These are phyloP conservation scores for Sarcomyxa edulis DNA, from an alignment of 768 basidiomycete genomes.

Conservation along the genomic window DNA sequence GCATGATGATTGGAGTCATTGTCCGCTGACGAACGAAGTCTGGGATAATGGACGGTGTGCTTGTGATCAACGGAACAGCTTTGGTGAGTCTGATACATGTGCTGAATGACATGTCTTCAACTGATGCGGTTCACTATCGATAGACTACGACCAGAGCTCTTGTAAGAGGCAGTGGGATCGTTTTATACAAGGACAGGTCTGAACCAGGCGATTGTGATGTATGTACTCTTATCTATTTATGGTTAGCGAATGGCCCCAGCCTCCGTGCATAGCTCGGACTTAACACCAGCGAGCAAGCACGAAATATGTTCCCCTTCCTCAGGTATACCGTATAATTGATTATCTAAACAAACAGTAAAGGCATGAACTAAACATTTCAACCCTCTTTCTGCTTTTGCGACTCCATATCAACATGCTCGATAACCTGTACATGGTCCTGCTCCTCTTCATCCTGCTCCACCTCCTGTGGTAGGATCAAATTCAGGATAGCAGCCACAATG, in stretches of 20 bases:
- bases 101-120: background rate
- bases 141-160: conserved; percentile 40
- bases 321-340: no score
- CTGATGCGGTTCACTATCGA: background rate
- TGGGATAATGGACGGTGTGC: conserved; percentile 57
- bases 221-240: no score
- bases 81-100: conserved; percentile 38
- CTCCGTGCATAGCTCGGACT: no score
- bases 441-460: conserved; percentile 16
- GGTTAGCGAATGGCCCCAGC: no score
- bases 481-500: conserved; percentile 53
- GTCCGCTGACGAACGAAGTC: conserved; percentile 39
- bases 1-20: conserved; percentile 73
- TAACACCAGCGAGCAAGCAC: no score
- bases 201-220: background rate
- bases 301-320: no score
- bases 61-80: conserved; percentile 54
- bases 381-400: conserved; percentile 20
- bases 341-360: no score
- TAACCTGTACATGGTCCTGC: conserved; percentile 18
- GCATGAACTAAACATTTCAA: no score
- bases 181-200: conserved; percentile 3
- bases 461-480: conserved; percentile 45
- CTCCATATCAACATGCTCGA: conserved; percentile 25
- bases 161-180: conserved; percentile 37